Evolutionary conservation across 305 asterid genomes (phyloP), one percentile per base, ranked within the genome.

Genomic region (Salvia sclarea): DNA sequence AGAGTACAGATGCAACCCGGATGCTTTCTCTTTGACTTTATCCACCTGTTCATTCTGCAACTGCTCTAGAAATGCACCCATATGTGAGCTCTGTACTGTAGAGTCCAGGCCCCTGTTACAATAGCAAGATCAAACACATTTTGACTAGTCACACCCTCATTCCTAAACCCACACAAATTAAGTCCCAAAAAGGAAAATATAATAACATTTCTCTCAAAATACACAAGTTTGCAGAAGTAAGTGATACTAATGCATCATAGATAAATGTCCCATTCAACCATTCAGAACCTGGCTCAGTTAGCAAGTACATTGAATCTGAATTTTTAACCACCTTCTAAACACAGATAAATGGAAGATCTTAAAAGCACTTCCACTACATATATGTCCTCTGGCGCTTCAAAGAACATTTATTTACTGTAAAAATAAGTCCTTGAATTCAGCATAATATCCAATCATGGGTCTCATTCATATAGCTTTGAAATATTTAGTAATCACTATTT

Each of bases 1-100:
- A 64, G 96, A 91, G 83, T 94, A 91, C 73, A 87, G 79, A 81
- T 94, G 98, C 84, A 94, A 71, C 58, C 93, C 91, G 4, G 91
- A 81, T 61, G 83, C 90, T 69, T 82, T 87, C 71, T 82, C 89
- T 64, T 73, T 77, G 76, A 91, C 73, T 70, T 83, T 85, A 76
- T 79, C 81, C 80, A 64, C 75, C 69, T 83, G 96, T 43, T 94
- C 99, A 61, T 61, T 78, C 80, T 86, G 98, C 58, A 94, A 82
- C 63, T 89, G 96, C 84, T 87, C 91, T 50, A 89, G 75, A 70
- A 94, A 94, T 35, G 89, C 87, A 80, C 85, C 97, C 89, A 94
- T 91, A 62, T 87, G 96, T 17, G 87, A 82, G 85, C 88, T 85
- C 57, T 62, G 86, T 52, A 94, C 98, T 0, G 79, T 81, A 31